Evolutionary conservation across 164 flowering plant species (phyloP), one percentile per base, ranked within the genome.

Genomic region (Stephania yunnanensis): DNA sequence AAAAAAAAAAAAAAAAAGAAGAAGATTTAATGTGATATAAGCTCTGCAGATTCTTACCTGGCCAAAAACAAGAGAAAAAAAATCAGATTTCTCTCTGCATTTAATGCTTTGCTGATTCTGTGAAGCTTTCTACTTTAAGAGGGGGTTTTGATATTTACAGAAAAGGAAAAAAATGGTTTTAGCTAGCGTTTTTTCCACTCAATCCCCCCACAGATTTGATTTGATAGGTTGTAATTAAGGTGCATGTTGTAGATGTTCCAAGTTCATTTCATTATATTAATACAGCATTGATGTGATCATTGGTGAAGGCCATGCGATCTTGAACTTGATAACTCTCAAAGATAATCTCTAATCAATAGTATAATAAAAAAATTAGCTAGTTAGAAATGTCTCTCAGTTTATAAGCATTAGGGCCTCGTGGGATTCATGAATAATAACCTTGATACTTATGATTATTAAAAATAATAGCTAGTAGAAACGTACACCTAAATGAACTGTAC

Each of bases 21-120:
- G 9, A 67, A 65, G 69, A 44, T 46, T 71, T 74, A 1, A 1
- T 64, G 65, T 42, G 25, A 74, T 70, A 48, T 63, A 71, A 30
- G 19, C 13, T 74, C 10, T 20, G 55, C n/a, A 44, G 44, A 67
- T 45, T 31, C 25, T 69, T 19, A 19, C 50, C 65, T 50, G 72
- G 29, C n/a, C 64, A 61, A 52, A 58, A 58, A n/a, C n/a, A 76
- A 50, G 45, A 63, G 19, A 70, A n/a, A 71, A 58, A 52, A 58
- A 58, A 76, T 68, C 58, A 63, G 19, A 70, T 64, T 71, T 69
- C 6, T 71, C 61, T 70, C 69, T 63, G 65, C 58, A 50, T 17
- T 70, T 30, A 61, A 71, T 44, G 71, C 71, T 63, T 48, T 76
- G 68, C 64, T 20, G 73, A 71, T 70, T 70, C 67, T 72, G 10